Base-by-base conservation (phyloP, 441 rosid species). In the Erysimum pusillum region DNA sequence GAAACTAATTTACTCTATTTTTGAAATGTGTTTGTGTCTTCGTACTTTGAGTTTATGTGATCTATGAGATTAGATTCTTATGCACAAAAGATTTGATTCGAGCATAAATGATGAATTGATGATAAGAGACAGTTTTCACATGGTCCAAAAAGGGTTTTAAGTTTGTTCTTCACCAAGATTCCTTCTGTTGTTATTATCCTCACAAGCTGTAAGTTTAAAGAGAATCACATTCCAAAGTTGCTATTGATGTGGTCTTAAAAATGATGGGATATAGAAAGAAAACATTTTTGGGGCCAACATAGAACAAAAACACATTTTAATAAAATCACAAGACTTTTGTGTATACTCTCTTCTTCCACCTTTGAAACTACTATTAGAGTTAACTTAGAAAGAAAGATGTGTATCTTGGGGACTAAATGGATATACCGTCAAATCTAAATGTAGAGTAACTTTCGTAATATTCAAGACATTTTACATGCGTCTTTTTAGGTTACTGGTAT, bases 201-300 rank as follows among this genome's bases (percentile, higher is more conserved):
- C 25, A 67, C 44, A 44, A 73, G 70, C 77, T 78, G 74, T 78
- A 66, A 78, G 65, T 8, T 25, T 58, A 2, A 77, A 45, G 9
- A 45, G 81, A 17, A 78, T 73, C 77, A 78, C 70, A 78, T 78
- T 78, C 81, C 70, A 67, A 73, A 72, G 69, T 44, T 32, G 71
- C 6, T 52, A 20, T 15, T 48, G 51, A 20, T 57, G 67, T 9
- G 15, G 34, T 52, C 34, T 22, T 63, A 11, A 58, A 38, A 6
- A 34, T 22, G 2, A 22, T 1, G 2, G 2, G 28, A 42, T 28
- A 41, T 54, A 34, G 9, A 61, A 53, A 28, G 20, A 48, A 9
- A n/a, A 4, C 38, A 45, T 22, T 17, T 49, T 34, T 34, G 17
- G 58, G 59, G 38, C 41, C 59, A 28, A 75, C 59, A 56, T 34